Base-by-base conservation (phyloP, 2,329 filamentous ascomycete species). In the Alternaria arbusti region DNA sequence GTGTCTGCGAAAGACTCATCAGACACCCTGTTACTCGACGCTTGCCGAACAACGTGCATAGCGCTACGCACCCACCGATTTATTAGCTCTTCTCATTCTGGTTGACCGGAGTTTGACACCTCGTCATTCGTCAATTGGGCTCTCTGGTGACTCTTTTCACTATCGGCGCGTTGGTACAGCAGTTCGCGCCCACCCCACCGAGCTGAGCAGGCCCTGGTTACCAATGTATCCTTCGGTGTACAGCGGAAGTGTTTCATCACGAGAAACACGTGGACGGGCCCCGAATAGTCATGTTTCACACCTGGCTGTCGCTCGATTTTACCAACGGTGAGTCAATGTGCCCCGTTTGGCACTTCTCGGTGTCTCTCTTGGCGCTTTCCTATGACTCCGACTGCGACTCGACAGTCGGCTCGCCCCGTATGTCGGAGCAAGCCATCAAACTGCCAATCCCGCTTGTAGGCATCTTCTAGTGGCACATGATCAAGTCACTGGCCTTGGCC, bases 81-180 rank as follows among this genome's bases (percentile, higher is more conserved):
- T 64, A 57, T 59, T 57, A 62, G 57, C 69, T 67, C 68, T 68
- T 28, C 72, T 73, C 49, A 60, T 74, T 70, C 69, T 58, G 74
- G 71, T 69, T 78, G 70, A 78, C 76, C 76, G 76, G 76, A 75
- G 68, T 63, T 52, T 67, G 17, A 15, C 20, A 32, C 51, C 17
- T 52, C 62, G 3, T 63, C 56, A 75, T 74, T 77, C 65, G 71
- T 61, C 70, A 69, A 71, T 65, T 52, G 43, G 54, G 57, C 46
- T 36, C 50, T 55, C 61, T 50, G 59, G 26, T 51, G 45, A 58
- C 57, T 51, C 45, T 49, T 22, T 51, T 50, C 54, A 57, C 57
- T 58, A 63, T 54, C 57, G 54, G 56, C 30, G 55, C 64, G 25
- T 65, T 59, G 58, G 63, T 58, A 58, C 66, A 72, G 63, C 63